These are phyloP conservation scores for Boletus semigastroideus DNA, from an alignment of 1,284 basidiomycete genomes.

Conservation along the genomic window DNA sequence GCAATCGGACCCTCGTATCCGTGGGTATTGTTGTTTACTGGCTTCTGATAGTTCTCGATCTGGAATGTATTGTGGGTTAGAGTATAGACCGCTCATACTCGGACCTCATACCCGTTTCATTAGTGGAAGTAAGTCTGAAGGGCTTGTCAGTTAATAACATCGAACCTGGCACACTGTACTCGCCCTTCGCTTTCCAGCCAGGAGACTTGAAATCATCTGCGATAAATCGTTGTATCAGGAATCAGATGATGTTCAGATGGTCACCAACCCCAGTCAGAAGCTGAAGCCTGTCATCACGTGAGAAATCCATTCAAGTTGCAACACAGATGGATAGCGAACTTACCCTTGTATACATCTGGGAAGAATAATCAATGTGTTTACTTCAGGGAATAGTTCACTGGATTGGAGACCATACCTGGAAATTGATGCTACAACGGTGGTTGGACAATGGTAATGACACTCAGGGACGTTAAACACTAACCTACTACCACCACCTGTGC, in stretches of 20 bases:
- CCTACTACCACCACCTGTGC: constrained; percentile 54
- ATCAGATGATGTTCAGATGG: neutral
- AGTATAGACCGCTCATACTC: neutral
- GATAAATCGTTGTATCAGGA: neutral
- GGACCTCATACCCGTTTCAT: constrained; percentile 59
- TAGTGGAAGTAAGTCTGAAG: constrained; percentile 59
- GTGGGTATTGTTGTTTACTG: constrained; percentile 54
- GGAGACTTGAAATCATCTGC: constrained; percentile 72
- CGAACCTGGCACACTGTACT: constrained; percentile 13
- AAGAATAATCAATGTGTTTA: neutral
- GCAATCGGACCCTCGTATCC: constrained; percentile 72
- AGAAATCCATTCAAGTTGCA: neutral
- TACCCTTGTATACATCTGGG: constrained; percentile 63
- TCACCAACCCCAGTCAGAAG: constrained; percentile 64
- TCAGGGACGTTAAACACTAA: constrained; percentile 19
- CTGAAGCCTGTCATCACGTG: constrained; percentile 47
- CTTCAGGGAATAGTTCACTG: neutral
- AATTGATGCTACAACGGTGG: constrained; percentile 55
- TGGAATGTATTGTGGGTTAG: constrained; percentile 19
- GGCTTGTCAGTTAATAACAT: neutral
- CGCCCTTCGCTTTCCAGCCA: constrained; percentile 65
- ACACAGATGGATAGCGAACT: constrained; percentile 16
- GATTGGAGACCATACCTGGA: constrained; percentile 40
- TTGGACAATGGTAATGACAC: constrained; percentile 1
- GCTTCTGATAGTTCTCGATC: constrained; percentile 77